These are phyloP conservation scores for Ceratobasidium theobromae DNA, from an alignment of 1,284 basidiomycete genomes.

Conservation along the genomic window DNA sequence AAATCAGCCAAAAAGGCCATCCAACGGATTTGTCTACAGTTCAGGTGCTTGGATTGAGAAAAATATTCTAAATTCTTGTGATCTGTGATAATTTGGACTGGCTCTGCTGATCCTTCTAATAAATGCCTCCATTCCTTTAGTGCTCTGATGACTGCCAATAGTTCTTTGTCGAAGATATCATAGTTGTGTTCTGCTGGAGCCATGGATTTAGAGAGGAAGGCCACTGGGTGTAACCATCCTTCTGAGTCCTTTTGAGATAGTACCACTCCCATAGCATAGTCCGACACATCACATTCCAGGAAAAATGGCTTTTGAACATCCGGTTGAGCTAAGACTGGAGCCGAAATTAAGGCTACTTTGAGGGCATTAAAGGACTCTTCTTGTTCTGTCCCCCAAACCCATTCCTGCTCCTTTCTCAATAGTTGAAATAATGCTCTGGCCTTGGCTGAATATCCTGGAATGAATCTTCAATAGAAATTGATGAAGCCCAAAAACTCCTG, in stretches of 20 bases:
- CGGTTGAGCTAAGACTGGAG: neutral
- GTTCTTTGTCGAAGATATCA: slow-evolving; percentile 15
- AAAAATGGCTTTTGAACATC: neutral
- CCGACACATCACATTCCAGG: slow-evolving; percentile 38
- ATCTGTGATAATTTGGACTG: slow-evolving; percentile 33
- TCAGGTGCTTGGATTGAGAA: slow-evolving; percentile 33
- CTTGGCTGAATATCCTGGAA: too few species aligned
- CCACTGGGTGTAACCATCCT: too few species aligned
- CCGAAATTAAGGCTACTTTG: too few species aligned
- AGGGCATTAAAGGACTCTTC: too few species aligned
- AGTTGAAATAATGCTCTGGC: too few species aligned
- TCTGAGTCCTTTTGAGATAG: too few species aligned
- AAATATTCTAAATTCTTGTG: too few species aligned
- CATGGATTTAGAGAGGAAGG: too few species aligned
- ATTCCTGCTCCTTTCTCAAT: too few species aligned
- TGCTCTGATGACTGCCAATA: neutral
- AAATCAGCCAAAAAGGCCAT: slow-evolving; percentile 36
- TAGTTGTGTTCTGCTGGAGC: slow-evolving; percentile 39
- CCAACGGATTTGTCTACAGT: slow-evolving; percentile 40
- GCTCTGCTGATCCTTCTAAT: neutral
- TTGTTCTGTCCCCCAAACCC: too few species aligned
- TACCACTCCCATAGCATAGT: slow-evolving; percentile 37
- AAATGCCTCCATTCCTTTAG: slow-evolving; percentile 4
- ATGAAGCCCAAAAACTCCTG: slow-evolving; percentile 19
- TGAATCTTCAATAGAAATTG: slow-evolving; percentile 44